Percentiles rank a stretch among this genome's conserved stretches.
Evolutionary conservation across 208 protist genomes (phyloP).

Genomic region (Trypanosoma lewisi): DNA sequence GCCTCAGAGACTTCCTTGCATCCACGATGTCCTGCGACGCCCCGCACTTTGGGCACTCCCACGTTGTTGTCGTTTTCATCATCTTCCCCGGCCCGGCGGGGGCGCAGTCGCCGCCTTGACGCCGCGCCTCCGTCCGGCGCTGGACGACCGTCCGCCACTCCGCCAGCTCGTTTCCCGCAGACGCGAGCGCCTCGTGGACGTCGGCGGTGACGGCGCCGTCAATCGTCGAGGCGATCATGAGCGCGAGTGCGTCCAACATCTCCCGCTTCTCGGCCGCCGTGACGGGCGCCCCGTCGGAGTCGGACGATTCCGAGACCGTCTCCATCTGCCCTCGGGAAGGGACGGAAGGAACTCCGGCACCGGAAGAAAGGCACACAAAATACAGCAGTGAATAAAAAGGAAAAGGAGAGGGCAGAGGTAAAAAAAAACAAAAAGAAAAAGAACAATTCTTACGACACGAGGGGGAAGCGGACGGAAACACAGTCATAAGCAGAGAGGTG

Average conservation of each 20-base stretch:
- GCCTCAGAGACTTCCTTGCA: slow-evolving; percentile 33
- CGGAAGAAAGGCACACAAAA: background rate
- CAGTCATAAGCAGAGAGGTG: no score
- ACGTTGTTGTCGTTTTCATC: slow-evolving; percentile 16
- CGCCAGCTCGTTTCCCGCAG: background rate
- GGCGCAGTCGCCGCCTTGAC: background rate
- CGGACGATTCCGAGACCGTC: background rate
- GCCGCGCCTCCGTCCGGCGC: slow-evolving; percentile 21
- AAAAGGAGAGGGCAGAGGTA: background rate
- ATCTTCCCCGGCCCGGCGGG: background rate
- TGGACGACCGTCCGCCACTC: slow-evolving; percentile 40
- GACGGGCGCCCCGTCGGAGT: background rate
- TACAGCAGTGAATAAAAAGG: background rate
- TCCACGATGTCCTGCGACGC: slow-evolving; percentile 30
- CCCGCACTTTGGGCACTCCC: slow-evolving; percentile 51
- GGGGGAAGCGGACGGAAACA: no score
- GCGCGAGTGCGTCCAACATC: slow-evolving; percentile 44
- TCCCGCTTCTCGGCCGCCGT: slow-evolving; percentile 1
- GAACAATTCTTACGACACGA: no score
- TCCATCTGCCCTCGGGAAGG: background rate
- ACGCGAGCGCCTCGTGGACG: slow-evolving; percentile 37
- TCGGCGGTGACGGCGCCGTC: slow-evolving; percentile 34
- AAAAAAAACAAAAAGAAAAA: slow-evolving; percentile 3
- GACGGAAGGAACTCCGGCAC: background rate
- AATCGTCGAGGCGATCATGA: slow-evolving; percentile 56